Evolutionary conservation across 768 basidiomycete species (phyloP).

Genomic region (Lentinula edodes): DNA sequence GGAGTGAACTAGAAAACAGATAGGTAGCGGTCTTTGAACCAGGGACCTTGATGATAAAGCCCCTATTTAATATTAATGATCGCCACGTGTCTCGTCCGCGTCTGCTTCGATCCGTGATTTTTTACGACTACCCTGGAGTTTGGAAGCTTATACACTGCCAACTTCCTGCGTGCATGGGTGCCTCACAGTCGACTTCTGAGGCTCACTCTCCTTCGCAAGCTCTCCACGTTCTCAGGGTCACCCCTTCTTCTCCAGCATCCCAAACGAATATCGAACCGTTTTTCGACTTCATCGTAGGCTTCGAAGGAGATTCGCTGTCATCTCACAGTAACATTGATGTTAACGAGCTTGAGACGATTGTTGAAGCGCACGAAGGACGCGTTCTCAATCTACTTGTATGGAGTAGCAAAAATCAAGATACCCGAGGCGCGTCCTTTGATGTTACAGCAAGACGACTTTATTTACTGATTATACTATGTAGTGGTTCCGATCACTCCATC

Average conservation of each 20-base stretch:
- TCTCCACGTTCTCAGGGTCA: constrained; percentile 86
- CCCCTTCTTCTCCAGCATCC: constrained; percentile 84
- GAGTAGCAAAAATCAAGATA: constrained; percentile 74
- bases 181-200: constrained; percentile 60
- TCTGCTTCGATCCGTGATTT: too few relatives aligned
- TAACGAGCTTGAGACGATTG: constrained; percentile 69
- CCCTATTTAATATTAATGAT: too few relatives aligned
- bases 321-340: constrained; percentile 57
- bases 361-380: constrained; percentile 74
- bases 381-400: constrained; percentile 71
- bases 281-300: constrained; percentile 95
- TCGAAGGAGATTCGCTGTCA: constrained; percentile 61
- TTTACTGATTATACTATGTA: constrained; percentile 23
- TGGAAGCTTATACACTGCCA: background rate
- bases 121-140: background rate
- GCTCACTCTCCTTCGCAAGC: constrained; percentile 53
- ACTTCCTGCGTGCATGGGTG: constrained; percentile 47
- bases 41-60: too few relatives aligned
- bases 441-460: background rate
- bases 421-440: constrained; percentile 48
- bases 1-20: too few relatives aligned
- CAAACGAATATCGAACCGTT: constrained; percentile 83
- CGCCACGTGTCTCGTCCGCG: too few relatives aligned
- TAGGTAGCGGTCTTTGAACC: too few relatives aligned
- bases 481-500: constrained; percentile 85